Conservation (phyloP, 495 filamentous ascomycete genomes). For the Neurospora sp. region DNA sequence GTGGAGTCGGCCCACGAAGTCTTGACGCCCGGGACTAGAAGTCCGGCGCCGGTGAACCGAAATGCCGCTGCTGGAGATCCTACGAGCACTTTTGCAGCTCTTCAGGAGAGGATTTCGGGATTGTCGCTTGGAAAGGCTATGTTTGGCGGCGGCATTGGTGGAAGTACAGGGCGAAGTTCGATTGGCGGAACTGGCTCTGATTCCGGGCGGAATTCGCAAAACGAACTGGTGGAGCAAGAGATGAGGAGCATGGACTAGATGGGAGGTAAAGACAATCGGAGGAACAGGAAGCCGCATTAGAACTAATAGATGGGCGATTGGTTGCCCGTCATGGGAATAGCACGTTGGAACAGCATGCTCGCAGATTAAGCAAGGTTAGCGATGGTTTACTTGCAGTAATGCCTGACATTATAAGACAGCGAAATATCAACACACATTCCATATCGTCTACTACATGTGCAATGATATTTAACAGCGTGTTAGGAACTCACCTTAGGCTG, state of each 20-base stretch:
- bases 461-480: background rate
- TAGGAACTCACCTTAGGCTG: background rate
- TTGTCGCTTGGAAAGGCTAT: slow-evolving; percentile 31
- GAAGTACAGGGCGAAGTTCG: slow-evolving; percentile 5
- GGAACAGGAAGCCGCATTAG: background rate
- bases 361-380: background rate
- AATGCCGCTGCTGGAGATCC: slow-evolving; percentile 33
- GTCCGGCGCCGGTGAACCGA: slow-evolving; percentile 23
- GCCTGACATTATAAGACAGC: background rate
- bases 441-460: background rate
- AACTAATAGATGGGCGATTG: background rate
- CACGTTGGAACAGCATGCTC: background rate
- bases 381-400: background rate
- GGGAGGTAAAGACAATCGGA: background rate
- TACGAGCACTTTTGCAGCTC: slow-evolving; percentile 26
- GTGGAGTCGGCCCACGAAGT: slow-evolving; percentile 31
- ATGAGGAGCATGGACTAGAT: slow-evolving; percentile 23
- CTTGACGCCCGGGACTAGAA: slow-evolving; percentile 24
- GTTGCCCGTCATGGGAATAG: background rate
- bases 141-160: slow-evolving; percentile 11
- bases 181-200: background rate
- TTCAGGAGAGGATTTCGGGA: slow-evolving; percentile 39
- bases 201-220: background rate
- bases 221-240: slow-evolving; percentile 16
- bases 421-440: background rate